Conservation (phyloP, 176 grass and related monocot species). For the Eragrostis curvula region DNA sequence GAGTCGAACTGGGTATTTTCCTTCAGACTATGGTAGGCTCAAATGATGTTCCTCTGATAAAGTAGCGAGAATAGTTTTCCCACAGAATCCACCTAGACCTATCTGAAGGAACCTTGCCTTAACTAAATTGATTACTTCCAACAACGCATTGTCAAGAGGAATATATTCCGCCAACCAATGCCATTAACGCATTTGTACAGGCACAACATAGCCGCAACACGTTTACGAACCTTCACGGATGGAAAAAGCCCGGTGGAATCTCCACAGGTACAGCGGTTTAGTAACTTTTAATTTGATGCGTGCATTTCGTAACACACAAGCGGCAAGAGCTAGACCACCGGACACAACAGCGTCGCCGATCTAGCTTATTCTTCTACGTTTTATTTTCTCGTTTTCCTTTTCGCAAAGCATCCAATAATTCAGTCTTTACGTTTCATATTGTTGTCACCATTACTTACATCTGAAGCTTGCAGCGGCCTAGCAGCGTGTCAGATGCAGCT, state of each 20-base stretch:
- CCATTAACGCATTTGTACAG: neutral
- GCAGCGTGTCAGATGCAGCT: constrained; percentile 31
- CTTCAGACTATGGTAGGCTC: neutral
- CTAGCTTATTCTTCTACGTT: constrained; percentile 51
- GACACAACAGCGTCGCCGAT: neutral
- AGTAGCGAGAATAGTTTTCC: neutral
- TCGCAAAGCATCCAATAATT: constrained; percentile 48
- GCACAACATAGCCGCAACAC: neutral
- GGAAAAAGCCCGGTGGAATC: neutral
- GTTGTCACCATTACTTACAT: constrained; percentile 54
- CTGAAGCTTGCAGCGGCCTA: constrained; percentile 15
- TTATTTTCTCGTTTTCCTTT: constrained; percentile 25
- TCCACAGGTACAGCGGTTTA: constrained; percentile 27
- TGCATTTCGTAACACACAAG: constrained; percentile 27
- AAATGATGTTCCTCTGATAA: neutral
- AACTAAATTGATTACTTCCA: constrained; percentile 15
- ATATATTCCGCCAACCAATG: constrained; percentile 36
- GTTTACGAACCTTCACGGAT: constrained; percentile 44
- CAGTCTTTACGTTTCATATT: constrained; percentile 60
- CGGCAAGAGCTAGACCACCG: neutral
- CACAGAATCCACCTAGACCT: neutral
- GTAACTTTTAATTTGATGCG: neutral
- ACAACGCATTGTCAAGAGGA: neutral
- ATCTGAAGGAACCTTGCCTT: constrained; percentile 14
- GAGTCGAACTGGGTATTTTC: too few relatives aligned